Evolutionary conservation across 2,329 filamentous ascomycete genomes (phyloP).

Genomic region (Beauveria sp.): DNA sequence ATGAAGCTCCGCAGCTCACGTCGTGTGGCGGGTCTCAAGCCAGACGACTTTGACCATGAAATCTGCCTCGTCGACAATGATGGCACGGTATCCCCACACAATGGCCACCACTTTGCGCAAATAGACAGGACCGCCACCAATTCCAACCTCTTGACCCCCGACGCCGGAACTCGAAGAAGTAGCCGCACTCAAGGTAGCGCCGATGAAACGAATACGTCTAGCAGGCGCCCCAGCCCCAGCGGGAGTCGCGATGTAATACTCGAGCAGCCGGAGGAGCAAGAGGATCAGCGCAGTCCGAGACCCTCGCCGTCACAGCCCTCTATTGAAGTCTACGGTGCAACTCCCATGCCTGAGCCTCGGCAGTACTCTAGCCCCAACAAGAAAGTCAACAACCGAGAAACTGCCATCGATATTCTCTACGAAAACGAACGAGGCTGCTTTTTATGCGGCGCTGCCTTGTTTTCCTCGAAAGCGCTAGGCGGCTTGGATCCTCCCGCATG

Average conservation of each 20-base stretch:
- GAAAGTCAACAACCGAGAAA: slow-evolving; percentile 35
- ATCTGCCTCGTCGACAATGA: slow-evolving; percentile 59
- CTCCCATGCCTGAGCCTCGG: slow-evolving; percentile 14
- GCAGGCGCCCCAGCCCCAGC: neutral
- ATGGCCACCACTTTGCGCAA: slow-evolving; percentile 8
- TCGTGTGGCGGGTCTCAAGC: slow-evolving; percentile 46
- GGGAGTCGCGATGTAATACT: slow-evolving; percentile 4
- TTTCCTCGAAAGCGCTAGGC: slow-evolving; percentile 77
- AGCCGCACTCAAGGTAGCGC: slow-evolving; percentile 2
- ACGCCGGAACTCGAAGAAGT: neutral
- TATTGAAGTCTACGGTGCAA: slow-evolving; percentile 28
- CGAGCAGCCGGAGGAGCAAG: slow-evolving; percentile 4
- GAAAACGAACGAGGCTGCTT: slow-evolving; percentile 93
- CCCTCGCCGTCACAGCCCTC: slow-evolving; percentile 21
- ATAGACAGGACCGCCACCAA: slow-evolving; percentile 8
- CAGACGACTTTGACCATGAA: slow-evolving; percentile 61
- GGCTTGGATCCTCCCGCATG: slow-evolving; percentile 80
- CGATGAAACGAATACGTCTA: neutral
- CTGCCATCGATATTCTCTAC: slow-evolving; percentile 78
- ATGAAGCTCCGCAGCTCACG: slow-evolving; percentile 41
- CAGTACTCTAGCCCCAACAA: slow-evolving; percentile 29
- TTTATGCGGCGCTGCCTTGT: slow-evolving; percentile 82
- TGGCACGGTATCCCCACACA: slow-evolving; percentile 15
- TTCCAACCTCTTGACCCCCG: slow-evolving; percentile 13
- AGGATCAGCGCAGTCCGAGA: slow-evolving; percentile 11